phyloP scores from a whole-genome alignment of 225 moss, liverwort and hornwort species.

The Polytrichum commune region DNA sequence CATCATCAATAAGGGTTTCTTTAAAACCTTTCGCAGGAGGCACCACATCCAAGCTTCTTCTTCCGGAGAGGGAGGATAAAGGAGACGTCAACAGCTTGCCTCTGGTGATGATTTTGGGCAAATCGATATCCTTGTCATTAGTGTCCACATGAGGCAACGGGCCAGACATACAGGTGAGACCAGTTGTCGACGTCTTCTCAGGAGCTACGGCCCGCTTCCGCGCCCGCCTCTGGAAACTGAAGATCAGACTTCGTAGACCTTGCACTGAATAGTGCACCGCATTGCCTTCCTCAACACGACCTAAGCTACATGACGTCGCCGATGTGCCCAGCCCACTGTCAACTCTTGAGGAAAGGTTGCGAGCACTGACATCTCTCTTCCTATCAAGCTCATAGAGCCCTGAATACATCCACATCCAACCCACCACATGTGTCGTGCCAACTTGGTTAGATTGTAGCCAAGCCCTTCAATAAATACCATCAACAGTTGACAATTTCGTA shows the following conservation, averaged over 20 bases:
- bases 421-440: too few relatives aligned
- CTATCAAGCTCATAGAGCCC: conserved; percentile 50
- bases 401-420: conserved; percentile 11
- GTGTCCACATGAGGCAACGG: conserved; percentile 87
- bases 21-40: conserved; percentile 30
- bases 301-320: conserved; percentile 55
- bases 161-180: conserved; percentile 98
- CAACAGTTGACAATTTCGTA: too few relatives aligned
- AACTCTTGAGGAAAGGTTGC: conserved; percentile 37
- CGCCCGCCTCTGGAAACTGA: conserved; percentile 89
- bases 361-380: conserved; percentile 43
- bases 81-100: conserved; percentile 43
- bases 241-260: conserved; percentile 71
- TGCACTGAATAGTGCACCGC: conserved; percentile 52
- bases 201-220: conserved; percentile 94
- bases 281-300: conserved; percentile 48
- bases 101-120: conserved; percentile 32
- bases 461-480: too few relatives aligned
- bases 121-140: conserved; percentile 67
- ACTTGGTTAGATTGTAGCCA: too few relatives aligned
- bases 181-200: conserved; percentile 74
- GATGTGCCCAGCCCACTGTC: conserved; percentile 41
- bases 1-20: conserved; percentile 24
- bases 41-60: conserved; percentile 18
- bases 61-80: conserved; percentile 25